These are phyloP conservation scores for Pichia eremophila DNA, from an alignment of 805 yeast species.

Conservation along the genomic window DNA sequence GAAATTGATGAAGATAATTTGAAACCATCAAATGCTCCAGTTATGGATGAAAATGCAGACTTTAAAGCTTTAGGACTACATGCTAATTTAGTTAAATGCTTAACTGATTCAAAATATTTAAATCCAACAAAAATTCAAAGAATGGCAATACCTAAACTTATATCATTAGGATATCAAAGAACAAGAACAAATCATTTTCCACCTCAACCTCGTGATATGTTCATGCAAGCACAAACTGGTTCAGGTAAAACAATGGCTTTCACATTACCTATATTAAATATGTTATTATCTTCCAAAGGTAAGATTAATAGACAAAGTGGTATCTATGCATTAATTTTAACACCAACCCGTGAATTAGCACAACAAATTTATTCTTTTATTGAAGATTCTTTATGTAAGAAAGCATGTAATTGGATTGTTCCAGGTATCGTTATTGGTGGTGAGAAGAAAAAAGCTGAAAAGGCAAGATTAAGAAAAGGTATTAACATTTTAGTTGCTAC, in stretches of 20 bases:
- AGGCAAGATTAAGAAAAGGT: slow-evolving; percentile 92
- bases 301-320: slow-evolving; percentile 60
- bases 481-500: slow-evolving; percentile 94
- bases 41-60: slow-evolving; percentile 43
- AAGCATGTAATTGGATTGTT: slow-evolving; percentile 72
- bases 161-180: slow-evolving; percentile 23
- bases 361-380: slow-evolving; percentile 79
- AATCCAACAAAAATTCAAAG: slow-evolving; percentile 86
- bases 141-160: slow-evolving; percentile 58
- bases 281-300: slow-evolving; percentile 44
- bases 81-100: slow-evolving; percentile 40
- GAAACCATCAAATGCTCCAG: slow-evolving; percentile 80
- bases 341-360: slow-evolving; percentile 95
- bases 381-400: slow-evolving; percentile 51
- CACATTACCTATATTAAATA: slow-evolving; percentile 70
- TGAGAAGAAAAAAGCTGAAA: slow-evolving; percentile 93
- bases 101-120: slow-evolving; percentile 45
- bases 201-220: slow-evolving; percentile 45
- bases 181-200: slow-evolving; percentile 13
- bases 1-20: slow-evolving; percentile 22
- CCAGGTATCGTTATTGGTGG: slow-evolving; percentile 98
- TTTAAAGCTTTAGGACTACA: slow-evolving; percentile 67
- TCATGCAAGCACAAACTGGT: slow-evolving; percentile 96
- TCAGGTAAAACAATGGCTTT: slow-evolving; percentile 94
- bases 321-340: slow-evolving; percentile 75